A percentile compares a stretch with the other conserved stretches of the same genome.
phyloP scores from a whole-genome alignment of 768 basidiomycete species.

The Psilocybe sp. region DNA sequence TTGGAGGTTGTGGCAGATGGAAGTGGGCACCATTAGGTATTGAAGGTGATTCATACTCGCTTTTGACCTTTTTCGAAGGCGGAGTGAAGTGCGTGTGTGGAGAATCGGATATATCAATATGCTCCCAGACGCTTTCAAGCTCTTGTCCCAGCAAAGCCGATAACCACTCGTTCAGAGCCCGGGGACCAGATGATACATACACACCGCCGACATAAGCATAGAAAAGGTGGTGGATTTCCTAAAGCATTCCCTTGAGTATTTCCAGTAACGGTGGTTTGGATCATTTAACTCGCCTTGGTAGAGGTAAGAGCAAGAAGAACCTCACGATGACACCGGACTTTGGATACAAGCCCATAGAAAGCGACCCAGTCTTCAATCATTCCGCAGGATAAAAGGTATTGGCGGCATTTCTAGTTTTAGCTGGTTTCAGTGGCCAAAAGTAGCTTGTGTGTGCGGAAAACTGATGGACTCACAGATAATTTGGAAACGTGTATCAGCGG shows the following conservation, averaged over 20 bases:
- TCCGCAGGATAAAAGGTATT: conserved; percentile 35
- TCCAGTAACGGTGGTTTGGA: conserved; percentile 9
- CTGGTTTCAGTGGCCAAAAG: conserved; percentile 7
- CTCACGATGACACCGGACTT: conserved; percentile 43
- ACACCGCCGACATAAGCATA: conserved; percentile 68
- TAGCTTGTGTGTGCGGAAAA: not conserved
- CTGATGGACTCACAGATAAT: conserved; percentile 45
- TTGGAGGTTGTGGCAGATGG: conserved; percentile 29
- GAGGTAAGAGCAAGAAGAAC: conserved; percentile 29
- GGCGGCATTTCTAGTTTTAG: conserved; percentile 25
- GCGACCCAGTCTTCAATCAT: conserved; percentile 48
- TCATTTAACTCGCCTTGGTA: conserved; percentile 37
- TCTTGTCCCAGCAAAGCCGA: conserved; percentile 33
- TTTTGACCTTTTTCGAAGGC: conserved; percentile 41
- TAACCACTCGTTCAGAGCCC: conserved; percentile 57
- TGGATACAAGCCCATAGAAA: conserved; percentile 44
- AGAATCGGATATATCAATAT: conserved; percentile 10
- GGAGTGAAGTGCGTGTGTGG: conserved; percentile 22
- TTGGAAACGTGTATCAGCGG: conserved; percentile 48
- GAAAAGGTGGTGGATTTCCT: conserved; percentile 55
- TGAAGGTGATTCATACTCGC: conserved; percentile 27
- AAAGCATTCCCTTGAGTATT: conserved; percentile 7
- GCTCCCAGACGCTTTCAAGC: conserved; percentile 13
- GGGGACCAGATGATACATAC: conserved; percentile 51
- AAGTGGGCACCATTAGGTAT: conserved; percentile 7